A percentile compares a stretch with the other conserved stretches of the same genome.
Conservation (phyloP, 2,329 filamentous ascomycete species). For the Fusarium citri region DNA sequence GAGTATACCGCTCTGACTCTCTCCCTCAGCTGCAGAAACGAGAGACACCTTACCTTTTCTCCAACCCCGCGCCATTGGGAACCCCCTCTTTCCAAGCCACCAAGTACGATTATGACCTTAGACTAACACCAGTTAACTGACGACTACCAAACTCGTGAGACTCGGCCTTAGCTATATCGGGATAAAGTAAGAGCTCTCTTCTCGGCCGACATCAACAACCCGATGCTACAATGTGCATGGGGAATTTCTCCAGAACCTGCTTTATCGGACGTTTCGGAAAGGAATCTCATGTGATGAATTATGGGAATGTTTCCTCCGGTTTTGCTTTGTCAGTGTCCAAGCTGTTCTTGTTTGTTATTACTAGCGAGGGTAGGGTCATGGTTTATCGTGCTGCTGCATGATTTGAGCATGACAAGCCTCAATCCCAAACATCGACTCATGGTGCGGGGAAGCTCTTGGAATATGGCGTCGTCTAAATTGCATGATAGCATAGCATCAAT, state of each 20-base stretch:
- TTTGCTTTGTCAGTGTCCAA: too few species aligned
- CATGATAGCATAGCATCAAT: not conserved
- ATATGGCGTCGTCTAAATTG: not conserved
- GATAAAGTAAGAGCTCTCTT: not conserved
- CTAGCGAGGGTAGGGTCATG: not conserved
- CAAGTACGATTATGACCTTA: not conserved
- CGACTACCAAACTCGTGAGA: not conserved
- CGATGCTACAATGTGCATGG: slow-evolving; percentile 34
- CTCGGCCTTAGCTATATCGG: slow-evolving; percentile 4
- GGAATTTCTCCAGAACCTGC: slow-evolving; percentile 23
- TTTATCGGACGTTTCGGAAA: slow-evolving; percentile 33
- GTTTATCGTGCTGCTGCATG: slow-evolving; percentile 30
- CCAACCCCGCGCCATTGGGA: slow-evolving; percentile 17
- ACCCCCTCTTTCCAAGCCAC: slow-evolving; percentile 10
- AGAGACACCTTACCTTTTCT: slow-evolving; percentile 1
- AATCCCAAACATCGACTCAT: slow-evolving; percentile 16
- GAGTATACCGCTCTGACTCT: not conserved
- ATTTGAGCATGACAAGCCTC: slow-evolving; percentile 37
- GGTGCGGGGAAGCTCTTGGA: slow-evolving; percentile 22
- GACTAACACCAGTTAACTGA: not conserved
- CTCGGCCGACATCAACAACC: slow-evolving; percentile 31
- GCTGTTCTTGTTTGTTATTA: not conserved
- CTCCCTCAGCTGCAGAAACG: not conserved
- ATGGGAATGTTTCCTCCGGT: slow-evolving; percentile 33
- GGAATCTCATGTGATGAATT: slow-evolving; percentile 25